Percentiles rank a stretch among this genome's conserved stretches.
Evolutionary conservation across 108 stramenopile species (phyloP).

Genomic region (Cyclostephanos invisitatus): DNA sequence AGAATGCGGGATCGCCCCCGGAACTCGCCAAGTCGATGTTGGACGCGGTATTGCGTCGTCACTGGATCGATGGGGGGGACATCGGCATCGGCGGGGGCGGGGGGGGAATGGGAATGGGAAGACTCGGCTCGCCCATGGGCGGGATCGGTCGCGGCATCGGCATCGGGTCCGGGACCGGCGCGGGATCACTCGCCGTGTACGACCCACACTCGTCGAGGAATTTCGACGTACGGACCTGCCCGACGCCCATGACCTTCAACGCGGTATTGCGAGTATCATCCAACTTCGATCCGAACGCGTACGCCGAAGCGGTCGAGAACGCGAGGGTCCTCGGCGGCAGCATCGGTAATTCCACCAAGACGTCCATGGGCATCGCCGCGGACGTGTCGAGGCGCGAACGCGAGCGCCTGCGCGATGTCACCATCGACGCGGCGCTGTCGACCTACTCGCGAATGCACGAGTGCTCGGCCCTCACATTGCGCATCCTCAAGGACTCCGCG

Average conservation of each 20-base stretch:
- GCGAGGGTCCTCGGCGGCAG: slow-evolving; percentile 25
- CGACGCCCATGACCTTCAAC: slow-evolving; percentile 73
- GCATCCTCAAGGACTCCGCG: slow-evolving; percentile 21
- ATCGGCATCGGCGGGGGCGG: slow-evolving; percentile 32
- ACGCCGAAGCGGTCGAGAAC: slow-evolving; percentile 34
- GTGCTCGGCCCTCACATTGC: slow-evolving; percentile 43
- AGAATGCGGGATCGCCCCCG: slow-evolving; percentile 23
- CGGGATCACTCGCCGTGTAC: slow-evolving; percentile 34
- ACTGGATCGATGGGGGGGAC: slow-evolving; percentile 49
- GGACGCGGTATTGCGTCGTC: slow-evolving; percentile 24
- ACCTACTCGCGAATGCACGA: slow-evolving; percentile 47
- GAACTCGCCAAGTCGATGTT: slow-evolving; percentile 36
- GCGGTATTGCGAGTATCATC: slow-evolving; percentile 61
- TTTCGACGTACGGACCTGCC: slow-evolving; percentile 49
- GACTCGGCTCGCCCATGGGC: slow-evolving; percentile 5
- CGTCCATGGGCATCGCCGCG: background rate
- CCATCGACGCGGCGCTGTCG: slow-evolving; percentile 51
- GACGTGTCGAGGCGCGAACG: slow-evolving; percentile 23
- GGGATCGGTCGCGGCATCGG: slow-evolving; percentile 41
- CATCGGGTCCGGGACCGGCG: slow-evolving; percentile 41
- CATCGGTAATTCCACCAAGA: slow-evolving; percentile 1
- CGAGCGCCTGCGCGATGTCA: slow-evolving; percentile 57
- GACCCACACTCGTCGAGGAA: slow-evolving; percentile 15
- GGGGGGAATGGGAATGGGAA: background rate
- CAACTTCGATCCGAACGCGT: slow-evolving; percentile 42